Base-by-base conservation (phyloP, 148 eudicot species). In the Rhododendron williamsianum region DNA sequence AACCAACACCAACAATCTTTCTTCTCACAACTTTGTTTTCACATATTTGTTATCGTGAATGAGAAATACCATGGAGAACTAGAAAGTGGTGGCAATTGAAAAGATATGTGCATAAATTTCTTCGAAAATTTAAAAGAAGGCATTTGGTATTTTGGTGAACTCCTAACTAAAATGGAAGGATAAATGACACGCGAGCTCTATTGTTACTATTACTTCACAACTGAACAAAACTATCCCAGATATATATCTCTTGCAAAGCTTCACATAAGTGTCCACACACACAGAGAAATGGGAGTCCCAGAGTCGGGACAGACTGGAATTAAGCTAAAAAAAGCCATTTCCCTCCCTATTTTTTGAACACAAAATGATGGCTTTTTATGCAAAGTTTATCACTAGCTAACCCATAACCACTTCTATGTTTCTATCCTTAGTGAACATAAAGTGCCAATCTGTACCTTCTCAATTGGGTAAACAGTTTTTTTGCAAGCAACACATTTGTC, bases 401-500 rank as follows among this genome's bases (percentile, higher is more conserved):
- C 25, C 2, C 10, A 46, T 9, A 60, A 41, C 7, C 21, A 43
- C 49, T 16, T 21, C 33, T 4, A 1, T 78, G 12, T 63, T 63
- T 2, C 11, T 67, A 9, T 9, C 93, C 94, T 81, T 18, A 19
- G 60, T 41, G 74, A 76, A 49, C 51, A 73, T 52, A 56, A 56
- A 84, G 72, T 56, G 80, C 74, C 18, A 90, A 4, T 27, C 92
- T 27, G 6, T 90, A 89, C 88, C 88, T 87, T 87, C 74, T 86
- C 84, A 16, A 94, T 86, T 23, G 97, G 97, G 49, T 94, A 94
- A 4, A 94, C 97, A 27, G 95, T 94, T 87, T 92, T 94, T 83
- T 85, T 89, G 88, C 97, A 94, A 54, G 94, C 89, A 69, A 92
- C 87, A 69, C 97, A 94, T 86, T 94, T 94, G 85, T 94, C 97